phyloP scores from a whole-genome alignment of 208 protist species.

The Borovskyia barvae region DNA sequence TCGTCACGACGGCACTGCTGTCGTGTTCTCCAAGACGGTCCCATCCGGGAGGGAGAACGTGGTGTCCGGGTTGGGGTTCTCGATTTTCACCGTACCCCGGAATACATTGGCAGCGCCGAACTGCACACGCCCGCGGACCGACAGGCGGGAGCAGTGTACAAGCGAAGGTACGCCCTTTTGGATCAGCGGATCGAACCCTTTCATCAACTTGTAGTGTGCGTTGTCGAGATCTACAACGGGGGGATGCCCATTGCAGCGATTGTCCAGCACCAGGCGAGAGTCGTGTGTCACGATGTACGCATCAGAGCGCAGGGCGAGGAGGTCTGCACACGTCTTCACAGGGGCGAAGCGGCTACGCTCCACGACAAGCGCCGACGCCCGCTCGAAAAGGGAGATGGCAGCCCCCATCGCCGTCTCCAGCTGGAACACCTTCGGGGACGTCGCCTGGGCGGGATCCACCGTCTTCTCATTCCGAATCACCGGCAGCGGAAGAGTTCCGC shows the following conservation, averaged over 20 bases:
- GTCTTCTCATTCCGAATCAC: conserved; percentile 88
- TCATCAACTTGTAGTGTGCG: conserved; percentile 77
- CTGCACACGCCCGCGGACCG: conserved; percentile 53
- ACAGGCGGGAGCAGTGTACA: conserved; percentile 52
- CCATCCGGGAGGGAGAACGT: conserved; percentile 40
- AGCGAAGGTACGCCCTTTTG: conserved; percentile 66
- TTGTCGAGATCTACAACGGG: conserved; percentile 67
- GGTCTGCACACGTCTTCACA: conserved; percentile 97
- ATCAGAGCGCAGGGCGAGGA: conserved; percentile 96
- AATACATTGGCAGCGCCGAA: conserved; percentile 57
- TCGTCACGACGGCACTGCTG: conserved; percentile 14
- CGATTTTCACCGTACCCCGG: conserved; percentile 66
- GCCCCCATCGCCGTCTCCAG: conserved; percentile 92
- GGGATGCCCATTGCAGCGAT: conserved; percentile 46
- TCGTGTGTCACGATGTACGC: conserved; percentile 86
- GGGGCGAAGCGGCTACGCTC: conserved; percentile 96
- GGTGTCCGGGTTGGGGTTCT: conserved; percentile 33
- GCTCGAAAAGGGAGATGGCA: conserved; percentile 94
- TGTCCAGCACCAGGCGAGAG: conserved; percentile 51
- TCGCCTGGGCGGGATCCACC: conserved; percentile 67
- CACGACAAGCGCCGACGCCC: conserved; percentile 89
- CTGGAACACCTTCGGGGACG: conserved; percentile 76
- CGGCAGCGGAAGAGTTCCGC: conserved; percentile 66
- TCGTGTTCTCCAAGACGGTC: conserved; percentile 49
- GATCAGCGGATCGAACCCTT: conserved; percentile 58